These are phyloP conservation scores for Nicotiana obtusifolia DNA, from an alignment of 257 asterid species.

Conservation along the genomic window DNA sequence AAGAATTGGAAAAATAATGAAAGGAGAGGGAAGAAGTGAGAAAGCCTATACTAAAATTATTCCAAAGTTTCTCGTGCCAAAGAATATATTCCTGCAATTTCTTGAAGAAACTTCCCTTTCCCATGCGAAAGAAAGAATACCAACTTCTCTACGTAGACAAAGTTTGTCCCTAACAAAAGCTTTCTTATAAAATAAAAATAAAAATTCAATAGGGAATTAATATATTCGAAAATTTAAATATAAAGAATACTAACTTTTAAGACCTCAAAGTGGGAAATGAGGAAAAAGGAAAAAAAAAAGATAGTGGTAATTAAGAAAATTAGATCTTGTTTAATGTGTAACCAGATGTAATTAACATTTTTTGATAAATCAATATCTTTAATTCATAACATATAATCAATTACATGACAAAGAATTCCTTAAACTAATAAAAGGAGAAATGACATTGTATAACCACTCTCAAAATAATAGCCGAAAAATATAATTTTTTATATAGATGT, in stretches of 20 bases:
- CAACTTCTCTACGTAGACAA: neutral
- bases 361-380: too few species aligned
- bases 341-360: neutral
- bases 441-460: too few species aligned
- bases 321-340: too few species aligned
- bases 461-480: too few species aligned
- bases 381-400: neutral
- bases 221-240: neutral
- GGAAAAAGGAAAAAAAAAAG: too few species aligned
- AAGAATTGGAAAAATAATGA: neutral
- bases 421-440: too few species aligned
- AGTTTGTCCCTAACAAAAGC: neutral
- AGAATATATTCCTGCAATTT: conserved; percentile 7
- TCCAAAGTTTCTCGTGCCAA: neutral
- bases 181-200: neutral
- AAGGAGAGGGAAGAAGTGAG: neutral
- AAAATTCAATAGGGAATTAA: neutral
- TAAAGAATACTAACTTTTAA: neutral
- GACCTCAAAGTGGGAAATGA: too few species aligned
- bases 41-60: neutral
- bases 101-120: neutral
- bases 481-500: too few species aligned
- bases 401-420: neutral
- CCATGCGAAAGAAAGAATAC: neutral
- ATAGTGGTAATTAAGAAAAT: too few species aligned